Conservation (phyloP, 345 rosid species). For the Hirschfeldia incana region DNA sequence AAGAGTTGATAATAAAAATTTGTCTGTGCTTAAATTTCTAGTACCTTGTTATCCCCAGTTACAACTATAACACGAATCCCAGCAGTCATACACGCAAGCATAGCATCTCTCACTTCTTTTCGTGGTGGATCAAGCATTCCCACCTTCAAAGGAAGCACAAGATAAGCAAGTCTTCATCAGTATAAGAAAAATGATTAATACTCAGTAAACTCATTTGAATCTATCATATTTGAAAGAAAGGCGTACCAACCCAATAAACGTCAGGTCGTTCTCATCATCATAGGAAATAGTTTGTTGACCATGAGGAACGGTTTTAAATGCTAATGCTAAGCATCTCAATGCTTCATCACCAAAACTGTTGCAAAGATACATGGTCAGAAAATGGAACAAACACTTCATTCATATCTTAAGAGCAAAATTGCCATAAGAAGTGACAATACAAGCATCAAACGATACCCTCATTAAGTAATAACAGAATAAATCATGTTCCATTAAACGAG, state of each 20-base stretch:
- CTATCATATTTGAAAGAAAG: constrained; percentile 46
- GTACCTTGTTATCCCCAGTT: constrained; percentile 98
- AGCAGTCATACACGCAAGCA: constrained; percentile 96
- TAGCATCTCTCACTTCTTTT: constrained; percentile 93
- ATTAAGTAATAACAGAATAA: not conserved
- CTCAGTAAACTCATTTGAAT: constrained; percentile 11
- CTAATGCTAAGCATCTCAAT: constrained; percentile 90
- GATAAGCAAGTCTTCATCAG: constrained; percentile 18
- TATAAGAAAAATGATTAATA: not conserved
- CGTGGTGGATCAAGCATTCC: constrained; percentile 99
- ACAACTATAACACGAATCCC: constrained; percentile 99
- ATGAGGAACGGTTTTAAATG: constrained; percentile 74
- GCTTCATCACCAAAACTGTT: constrained; percentile 94
- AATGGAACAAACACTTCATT: constrained; percentile 1
- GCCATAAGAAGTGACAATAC: not conserved
- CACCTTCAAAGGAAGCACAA: constrained; percentile 53
- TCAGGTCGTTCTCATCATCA: constrained; percentile 91
- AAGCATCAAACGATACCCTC: not conserved
- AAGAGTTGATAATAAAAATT: constrained; percentile 8
- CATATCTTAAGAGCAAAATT: constrained; percentile 1
- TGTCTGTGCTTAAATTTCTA: constrained; percentile 5
- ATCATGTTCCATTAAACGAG: not conserved
- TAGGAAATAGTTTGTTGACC: constrained; percentile 72
- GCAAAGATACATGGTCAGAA: constrained; percentile 34
- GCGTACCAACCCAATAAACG: constrained; percentile 99